phyloP scores from a whole-genome alignment of 768 basidiomycete genomes.

The Leccinum boreale region DNA sequence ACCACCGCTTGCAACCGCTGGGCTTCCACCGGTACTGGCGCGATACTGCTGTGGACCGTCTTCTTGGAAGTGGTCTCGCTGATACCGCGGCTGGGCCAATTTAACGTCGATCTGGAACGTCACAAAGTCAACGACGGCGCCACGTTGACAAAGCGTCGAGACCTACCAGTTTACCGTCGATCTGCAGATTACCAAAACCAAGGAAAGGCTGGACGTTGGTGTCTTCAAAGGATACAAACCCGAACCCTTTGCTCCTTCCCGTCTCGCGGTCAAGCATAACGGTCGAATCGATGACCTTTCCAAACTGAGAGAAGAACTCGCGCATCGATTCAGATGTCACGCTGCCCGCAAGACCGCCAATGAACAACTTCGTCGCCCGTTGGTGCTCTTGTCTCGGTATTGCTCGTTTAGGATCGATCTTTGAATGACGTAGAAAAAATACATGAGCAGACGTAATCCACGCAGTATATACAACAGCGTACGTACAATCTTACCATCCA shows the following conservation, averaged over 20 bases:
- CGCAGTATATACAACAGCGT: conserved; percentile 24
- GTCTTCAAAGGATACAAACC: conserved; percentile 94
- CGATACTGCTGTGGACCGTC: conserved; percentile 29
- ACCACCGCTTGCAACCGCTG: conserved; percentile 16
- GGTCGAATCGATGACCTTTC: conserved; percentile 94
- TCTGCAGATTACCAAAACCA: conserved; percentile 82
- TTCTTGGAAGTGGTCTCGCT: conserved; percentile 64
- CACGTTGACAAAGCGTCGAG: not conserved
- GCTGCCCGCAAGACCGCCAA: conserved; percentile 87
- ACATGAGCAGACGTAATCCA: conserved; percentile 19
- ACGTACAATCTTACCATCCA: conserved; percentile 96
- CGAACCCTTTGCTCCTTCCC: conserved; percentile 93
- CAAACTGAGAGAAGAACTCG: conserved; percentile 90
- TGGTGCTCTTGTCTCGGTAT: conserved; percentile 96
- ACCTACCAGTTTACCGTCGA: conserved; percentile 92
- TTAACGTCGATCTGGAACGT: conserved; percentile 87
- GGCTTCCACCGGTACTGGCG: conserved; percentile 2
- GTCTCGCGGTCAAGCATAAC: conserved; percentile 99
- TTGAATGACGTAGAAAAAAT: conserved; percentile 13
- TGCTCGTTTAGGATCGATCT: conserved; percentile 99
- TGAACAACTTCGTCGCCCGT: conserved; percentile 91
- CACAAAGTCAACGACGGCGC: not conserved
- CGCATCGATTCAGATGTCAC: conserved; percentile 95
- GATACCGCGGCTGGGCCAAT: conserved; percentile 87
- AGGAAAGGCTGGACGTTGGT: conserved; percentile 89